Evolutionary conservation across 1,284 basidiomycete genomes (phyloP).

Genomic region (Pyrrhoderma noxium): DNA sequence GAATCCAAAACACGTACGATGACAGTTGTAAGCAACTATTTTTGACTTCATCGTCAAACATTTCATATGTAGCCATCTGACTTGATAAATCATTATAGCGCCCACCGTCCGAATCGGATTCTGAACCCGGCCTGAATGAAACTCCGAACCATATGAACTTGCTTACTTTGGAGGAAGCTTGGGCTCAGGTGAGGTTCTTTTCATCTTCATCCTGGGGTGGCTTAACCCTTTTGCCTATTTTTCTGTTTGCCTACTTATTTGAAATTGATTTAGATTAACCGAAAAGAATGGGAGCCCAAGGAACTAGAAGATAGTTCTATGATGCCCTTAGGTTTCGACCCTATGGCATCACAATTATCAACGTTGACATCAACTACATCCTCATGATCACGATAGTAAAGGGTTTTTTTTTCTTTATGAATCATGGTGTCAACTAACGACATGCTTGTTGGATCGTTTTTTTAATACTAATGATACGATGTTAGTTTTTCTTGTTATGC

Average conservation of each 20-base stretch:
- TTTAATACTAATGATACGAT: no score
- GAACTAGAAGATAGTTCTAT: conserved; percentile 15
- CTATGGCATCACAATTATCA: not conserved
- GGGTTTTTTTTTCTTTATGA: not conserved
- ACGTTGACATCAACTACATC: not conserved
- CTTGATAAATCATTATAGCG: no score
- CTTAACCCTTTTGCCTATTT: no score
- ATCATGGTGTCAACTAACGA: not conserved
- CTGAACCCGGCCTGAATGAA: conserved; percentile 41
- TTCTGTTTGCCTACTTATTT: not conserved
- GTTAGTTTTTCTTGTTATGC: no score
- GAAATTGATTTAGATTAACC: conserved; percentile 2
- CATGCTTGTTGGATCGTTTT: not conserved
- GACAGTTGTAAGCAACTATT: conserved; percentile 42
- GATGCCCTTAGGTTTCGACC: conserved; percentile 13
- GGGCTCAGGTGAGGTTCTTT: conserved; percentile 43
- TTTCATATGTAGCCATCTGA: no score
- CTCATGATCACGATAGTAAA: not conserved
- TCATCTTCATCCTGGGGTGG: no score
- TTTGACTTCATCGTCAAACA: not conserved
- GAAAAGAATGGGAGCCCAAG: conserved; percentile 14
- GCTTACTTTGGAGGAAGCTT: conserved; percentile 48
- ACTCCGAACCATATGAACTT: conserved; percentile 75
- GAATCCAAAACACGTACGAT: conserved; percentile 49
- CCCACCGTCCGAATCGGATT: no score